phyloP scores from a whole-genome alignment of 305 asterid species.

The Fraxinus ornus region DNA sequence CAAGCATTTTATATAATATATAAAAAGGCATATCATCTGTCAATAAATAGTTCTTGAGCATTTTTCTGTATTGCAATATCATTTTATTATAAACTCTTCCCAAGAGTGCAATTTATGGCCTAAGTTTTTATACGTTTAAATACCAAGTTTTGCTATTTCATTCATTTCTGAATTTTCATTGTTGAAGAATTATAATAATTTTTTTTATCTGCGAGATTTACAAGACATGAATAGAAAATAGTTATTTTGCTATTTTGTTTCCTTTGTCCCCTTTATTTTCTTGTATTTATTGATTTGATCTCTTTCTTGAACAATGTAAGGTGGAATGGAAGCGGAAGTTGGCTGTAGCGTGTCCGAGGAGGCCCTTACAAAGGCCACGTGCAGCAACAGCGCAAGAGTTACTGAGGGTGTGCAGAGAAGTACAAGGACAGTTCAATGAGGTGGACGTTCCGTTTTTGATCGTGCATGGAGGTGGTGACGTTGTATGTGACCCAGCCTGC shows the following conservation, averaged over 20 bases:
- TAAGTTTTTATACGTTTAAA: not conserved
- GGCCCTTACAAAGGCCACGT: slow-evolving; percentile 71
- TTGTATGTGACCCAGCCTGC: slow-evolving; percentile 75
- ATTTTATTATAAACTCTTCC: not conserved
- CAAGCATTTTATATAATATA: not conserved
- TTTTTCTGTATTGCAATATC: not conserved
- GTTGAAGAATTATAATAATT: not conserved
- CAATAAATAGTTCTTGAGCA: not conserved
- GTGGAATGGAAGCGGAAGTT: slow-evolving; percentile 87
- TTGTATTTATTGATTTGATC: not conserved
- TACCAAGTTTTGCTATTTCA: not conserved
- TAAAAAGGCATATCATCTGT: not conserved
- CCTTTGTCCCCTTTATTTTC: not conserved
- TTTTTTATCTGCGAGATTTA: not conserved
- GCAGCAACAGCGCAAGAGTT: slow-evolving; percentile 87
- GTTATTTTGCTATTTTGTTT: not conserved
- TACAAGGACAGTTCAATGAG: slow-evolving; percentile 62
- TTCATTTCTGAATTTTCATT: not conserved
- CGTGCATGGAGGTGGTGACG: slow-evolving; percentile 79
- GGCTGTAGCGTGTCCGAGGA: slow-evolving; percentile 75
- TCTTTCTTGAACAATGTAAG: slow-evolving; percentile 29
- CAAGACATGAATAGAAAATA: not conserved
- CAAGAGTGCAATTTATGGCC: not conserved
- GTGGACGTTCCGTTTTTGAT: slow-evolving; percentile 67
- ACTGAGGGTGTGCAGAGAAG: slow-evolving; percentile 64